Evolutionary conservation across 129 eudicot genomes (phyloP), one percentile per base, ranked within the genome.

Genomic region (Pittosporum tobira): DNA sequence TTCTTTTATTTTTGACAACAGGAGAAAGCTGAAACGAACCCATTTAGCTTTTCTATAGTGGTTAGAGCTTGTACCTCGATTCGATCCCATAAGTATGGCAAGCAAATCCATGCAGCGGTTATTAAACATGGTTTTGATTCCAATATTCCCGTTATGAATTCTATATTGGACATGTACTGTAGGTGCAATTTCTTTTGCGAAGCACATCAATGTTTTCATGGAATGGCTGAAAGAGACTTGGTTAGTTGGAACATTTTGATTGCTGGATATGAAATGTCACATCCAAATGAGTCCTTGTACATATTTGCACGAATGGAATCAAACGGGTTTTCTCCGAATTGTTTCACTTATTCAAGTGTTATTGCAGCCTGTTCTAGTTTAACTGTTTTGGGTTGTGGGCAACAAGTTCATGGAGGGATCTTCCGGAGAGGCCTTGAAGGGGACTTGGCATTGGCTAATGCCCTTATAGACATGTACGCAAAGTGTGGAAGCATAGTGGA

Each of bases 181-280:
- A 73, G 85, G 71, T 87, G 88, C 51, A 57, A 53, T 21, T 53
- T 53, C 49, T 68, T 79, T 61, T 57, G 55, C 11, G 94, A 84
- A 26, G 99, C 99, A 51, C 66, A 70, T 6, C 59, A 34, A 24
- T 93, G 85, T 66, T 87, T 93, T 56, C 55, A 63, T 15, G 78
- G 60, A 57, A 83, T 93, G 85, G 38, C 29, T 1, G 73, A 73
- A 69, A 79, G 64, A 72, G 88, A 93, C 53, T 66, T 74, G 45
- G 71, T 87, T 67, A 87, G 91, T 24, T 93, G 99, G 99, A 93
- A 93, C 77, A 83, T 85, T 7, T 70, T 81, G 48, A 93, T 93
- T 29, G 77, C 96, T 48, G 96, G 94, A 57, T 84, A 81, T 46
- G 87, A 74, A 51, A 76, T 82, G 58, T 71, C 70, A 7, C 73